Conservation (phyloP, 2,329 filamentous ascomycete genomes). For the Peltaster fructicola region DNA sequence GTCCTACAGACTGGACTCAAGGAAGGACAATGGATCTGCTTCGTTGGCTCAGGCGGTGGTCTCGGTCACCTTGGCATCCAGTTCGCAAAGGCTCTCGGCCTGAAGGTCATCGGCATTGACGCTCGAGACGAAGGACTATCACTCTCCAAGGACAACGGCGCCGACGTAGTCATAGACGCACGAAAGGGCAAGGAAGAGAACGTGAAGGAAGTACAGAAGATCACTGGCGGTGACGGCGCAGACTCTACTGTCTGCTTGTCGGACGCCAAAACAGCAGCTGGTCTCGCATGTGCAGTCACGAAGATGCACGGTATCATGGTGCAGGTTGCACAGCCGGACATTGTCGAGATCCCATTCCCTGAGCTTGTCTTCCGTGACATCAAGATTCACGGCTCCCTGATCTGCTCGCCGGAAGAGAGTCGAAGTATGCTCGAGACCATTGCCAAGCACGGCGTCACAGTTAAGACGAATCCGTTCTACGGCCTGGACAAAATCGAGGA, state of each 20-base stretch:
- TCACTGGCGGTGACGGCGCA: constrained; percentile 33
- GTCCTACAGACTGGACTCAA: constrained; percentile 25
- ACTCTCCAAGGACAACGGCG: constrained; percentile 30
- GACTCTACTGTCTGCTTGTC: constrained; percentile 36
- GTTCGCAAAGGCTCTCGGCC: constrained; percentile 32
- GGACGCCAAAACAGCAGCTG: constrained; percentile 34
- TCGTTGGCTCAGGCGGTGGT: constrained; percentile 26
- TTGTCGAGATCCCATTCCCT: constrained; percentile 22
- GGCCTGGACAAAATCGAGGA: constrained; percentile 35
- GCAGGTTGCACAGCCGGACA: constrained; percentile 37
- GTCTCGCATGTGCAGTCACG: constrained; percentile 36
- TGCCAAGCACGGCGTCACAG: constrained; percentile 25
- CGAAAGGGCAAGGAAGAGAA: constrained; percentile 29
- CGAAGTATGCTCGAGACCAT: constrained; percentile 18
- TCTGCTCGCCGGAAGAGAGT: constrained; percentile 18
- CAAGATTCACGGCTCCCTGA: constrained; percentile 26
- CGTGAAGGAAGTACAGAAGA: constrained; percentile 29
- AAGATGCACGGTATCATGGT: constrained; percentile 41
- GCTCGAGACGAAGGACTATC: constrained; percentile 36
- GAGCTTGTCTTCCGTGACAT: constrained; percentile 39
- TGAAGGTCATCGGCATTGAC: constrained; percentile 37
- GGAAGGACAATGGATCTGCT: constrained; percentile 22
- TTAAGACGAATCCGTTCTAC: constrained; percentile 34
- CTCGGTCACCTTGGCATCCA: constrained; percentile 37
- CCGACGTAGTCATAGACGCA: constrained; percentile 36